These are phyloP conservation scores for Cercospora beticola DNA, from an alignment of 2,329 filamentous ascomycete species.

Conservation along the genomic window DNA sequence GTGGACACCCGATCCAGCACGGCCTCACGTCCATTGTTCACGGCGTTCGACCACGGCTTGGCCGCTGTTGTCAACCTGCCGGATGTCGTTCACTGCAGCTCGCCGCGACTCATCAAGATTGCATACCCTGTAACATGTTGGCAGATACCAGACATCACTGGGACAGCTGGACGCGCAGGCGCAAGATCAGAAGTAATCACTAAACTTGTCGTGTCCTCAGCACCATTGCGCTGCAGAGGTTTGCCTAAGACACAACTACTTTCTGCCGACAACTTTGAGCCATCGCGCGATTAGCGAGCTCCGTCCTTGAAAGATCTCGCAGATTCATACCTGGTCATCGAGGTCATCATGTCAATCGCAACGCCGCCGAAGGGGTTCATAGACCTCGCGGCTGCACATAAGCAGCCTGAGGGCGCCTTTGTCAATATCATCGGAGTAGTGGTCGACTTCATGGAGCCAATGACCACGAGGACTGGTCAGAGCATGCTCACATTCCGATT, in stretches of 20 bases:
- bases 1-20: not conserved
- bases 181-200: not conserved
- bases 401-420: constrained; percentile 24
- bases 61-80: not conserved
- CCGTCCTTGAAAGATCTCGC: not conserved
- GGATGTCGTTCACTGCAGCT: not conserved
- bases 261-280: not conserved
- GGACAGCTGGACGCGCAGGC: not conserved
- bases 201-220: not conserved
- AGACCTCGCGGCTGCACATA: constrained; percentile 29
- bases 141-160: not conserved
- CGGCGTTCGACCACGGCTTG: not conserved
- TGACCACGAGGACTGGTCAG: constrained; percentile 48
- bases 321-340: not conserved
- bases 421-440: constrained; percentile 70
- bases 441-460: constrained; percentile 60
- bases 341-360: not conserved
- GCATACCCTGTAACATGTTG: not conserved
- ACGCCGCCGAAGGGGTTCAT: constrained; percentile 29
- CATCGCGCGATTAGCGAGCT: not conserved
- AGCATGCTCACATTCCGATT: constrained; percentile 40
- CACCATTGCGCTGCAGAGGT: not conserved
- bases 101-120: not conserved
- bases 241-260: not conserved
- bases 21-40: not conserved